Evolutionary conservation across 768 basidiomycete species (phyloP), one percentile per base, ranked within the genome.

Genomic region (Kwoniella shandongensis): DNA sequence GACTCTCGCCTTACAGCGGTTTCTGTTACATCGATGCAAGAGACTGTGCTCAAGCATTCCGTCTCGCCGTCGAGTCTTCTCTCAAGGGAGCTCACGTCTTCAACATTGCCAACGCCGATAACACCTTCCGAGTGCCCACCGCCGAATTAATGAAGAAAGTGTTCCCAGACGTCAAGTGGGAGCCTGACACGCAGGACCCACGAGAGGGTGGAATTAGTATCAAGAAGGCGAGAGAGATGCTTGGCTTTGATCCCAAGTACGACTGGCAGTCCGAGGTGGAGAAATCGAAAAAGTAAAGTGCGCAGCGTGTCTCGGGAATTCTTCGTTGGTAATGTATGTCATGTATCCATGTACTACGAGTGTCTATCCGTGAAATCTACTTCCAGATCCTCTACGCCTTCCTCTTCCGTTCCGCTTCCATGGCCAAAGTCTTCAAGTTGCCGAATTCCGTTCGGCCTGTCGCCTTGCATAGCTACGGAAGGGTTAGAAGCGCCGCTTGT

Each of bases 101-200:
- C 69, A 75, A 75, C 62, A 72, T 72, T 32, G 72, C 73, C 41
- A 75, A 75, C 59, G 62, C 65, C 44, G 67, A 69, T 51, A 70
- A 60, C 23, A 55, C 67, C 22, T 71, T 59, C 59, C 36, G 55
- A 17, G 56, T 59, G 23, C 60, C 71, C 1, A 71, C 70, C 12
- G 63, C 63, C 7, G 65, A 67, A n/a, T 59, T 75, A 25, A 67
- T 70, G 44, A 61, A 67, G 55, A 62, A 63, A 35, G 64, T 66
- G 20, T 72, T 71, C 62, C 73, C 73, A 1, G 56, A 67, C 40
- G 59, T 67, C 47, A 58, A 54, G 25, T 68, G 63, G 48, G 67
- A 67, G 22, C 71, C 73, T 5, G 64, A 73, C 30, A 73, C 73
- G 20, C 57, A 66, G 40, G 45, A 71, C 38, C 66, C 66, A 2